Percentiles rank a stretch among this genome's conserved stretches.
phyloP scores from a whole-genome alignment of 2,329 filamentous ascomycete species.

The Myriosclerotinia scirpicola region DNA sequence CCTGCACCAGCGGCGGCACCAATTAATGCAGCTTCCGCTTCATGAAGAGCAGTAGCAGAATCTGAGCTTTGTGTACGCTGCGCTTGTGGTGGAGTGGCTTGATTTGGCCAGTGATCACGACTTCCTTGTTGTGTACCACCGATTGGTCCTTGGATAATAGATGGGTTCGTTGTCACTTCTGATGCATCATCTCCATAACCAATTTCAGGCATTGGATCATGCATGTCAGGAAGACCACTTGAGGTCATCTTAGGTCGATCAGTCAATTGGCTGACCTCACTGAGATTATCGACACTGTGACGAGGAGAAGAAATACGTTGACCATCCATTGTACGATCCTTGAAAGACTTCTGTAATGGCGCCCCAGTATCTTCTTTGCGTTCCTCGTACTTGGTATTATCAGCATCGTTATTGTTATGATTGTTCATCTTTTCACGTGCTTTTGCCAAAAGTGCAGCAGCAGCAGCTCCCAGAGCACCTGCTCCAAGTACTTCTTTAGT shows the following conservation, averaged over 20 bases:
- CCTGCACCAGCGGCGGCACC: constrained; percentile 56
- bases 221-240: constrained; percentile 66
- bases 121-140: constrained; percentile 43
- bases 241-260: constrained; percentile 60
- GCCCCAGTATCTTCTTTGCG: constrained; percentile 47
- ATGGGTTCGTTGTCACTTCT: constrained; percentile 82
- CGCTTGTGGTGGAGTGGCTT: constrained; percentile 50
- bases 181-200: constrained; percentile 60
- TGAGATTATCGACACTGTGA: constrained; percentile 58
- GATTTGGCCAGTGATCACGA: constrained; percentile 54
- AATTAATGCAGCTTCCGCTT: constrained; percentile 41
- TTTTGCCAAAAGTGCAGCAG: constrained; percentile 35
- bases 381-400: constrained; percentile 36
- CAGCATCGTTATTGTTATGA: constrained; percentile 28
- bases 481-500: constrained; percentile 35
- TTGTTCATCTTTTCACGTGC: constrained; percentile 33
- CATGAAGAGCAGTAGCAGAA: constrained; percentile 37
- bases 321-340: constrained; percentile 60
- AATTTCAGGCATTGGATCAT: constrained; percentile 75
- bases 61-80: constrained; percentile 26
- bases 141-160: constrained; percentile 73
- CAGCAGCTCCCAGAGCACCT: constrained; percentile 31
- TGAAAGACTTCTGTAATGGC: constrained; percentile 63
- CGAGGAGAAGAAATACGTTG: constrained; percentile 54
- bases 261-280: constrained; percentile 42